Conservation (phyloP, 2,329 filamentous ascomycete genomes). For the Aspergillus bombycis region DNA sequence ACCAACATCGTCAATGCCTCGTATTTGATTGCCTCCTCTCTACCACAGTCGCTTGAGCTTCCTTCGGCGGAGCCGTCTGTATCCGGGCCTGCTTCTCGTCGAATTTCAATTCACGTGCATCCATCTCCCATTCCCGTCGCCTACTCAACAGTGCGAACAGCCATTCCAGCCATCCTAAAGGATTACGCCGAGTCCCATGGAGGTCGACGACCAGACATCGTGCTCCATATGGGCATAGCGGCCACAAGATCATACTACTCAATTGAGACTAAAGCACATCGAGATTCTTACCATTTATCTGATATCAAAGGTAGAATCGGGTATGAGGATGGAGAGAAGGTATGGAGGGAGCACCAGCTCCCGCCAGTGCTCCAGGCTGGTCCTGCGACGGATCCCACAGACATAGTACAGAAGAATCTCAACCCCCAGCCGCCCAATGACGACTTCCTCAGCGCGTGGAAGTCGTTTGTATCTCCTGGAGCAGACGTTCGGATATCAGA, state of each 20-base stretch:
- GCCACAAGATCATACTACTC: conserved; percentile 66
- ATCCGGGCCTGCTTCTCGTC: conserved; percentile 26
- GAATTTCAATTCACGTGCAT: conserved; percentile 54
- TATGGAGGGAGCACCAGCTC: conserved; percentile 55
- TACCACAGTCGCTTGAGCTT: conserved; percentile 67
- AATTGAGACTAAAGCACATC: conserved; percentile 70
- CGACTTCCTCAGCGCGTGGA: conserved; percentile 40
- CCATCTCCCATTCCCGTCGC: conserved; percentile 70
- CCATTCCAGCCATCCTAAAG: conserved; percentile 67
- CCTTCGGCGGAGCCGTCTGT: conserved; percentile 22
- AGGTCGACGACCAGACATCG: conserved; percentile 60
- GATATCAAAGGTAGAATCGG: conserved; percentile 66
- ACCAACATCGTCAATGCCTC: conserved; percentile 76
- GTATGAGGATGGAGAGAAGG: conserved; percentile 50
- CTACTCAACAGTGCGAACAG: conserved; percentile 66
- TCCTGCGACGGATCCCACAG: conserved; percentile 10
- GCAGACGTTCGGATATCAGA: conserved; percentile 61
- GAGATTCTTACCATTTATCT: conserved; percentile 69
- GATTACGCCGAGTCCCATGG: conserved; percentile 44
- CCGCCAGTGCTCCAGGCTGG: conserved; percentile 60
- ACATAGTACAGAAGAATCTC: conserved; percentile 7
- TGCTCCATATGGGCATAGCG: conserved; percentile 82
- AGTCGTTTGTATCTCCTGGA: conserved; percentile 31
- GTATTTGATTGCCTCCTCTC: conserved; percentile 71
- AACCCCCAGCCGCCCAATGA: conserved; percentile 36